Percentiles rank a stretch among this genome's conserved stretches.
Conservation (phyloP, 2,329 filamentous ascomycete species). For the Tricladium varicosporioides region DNA sequence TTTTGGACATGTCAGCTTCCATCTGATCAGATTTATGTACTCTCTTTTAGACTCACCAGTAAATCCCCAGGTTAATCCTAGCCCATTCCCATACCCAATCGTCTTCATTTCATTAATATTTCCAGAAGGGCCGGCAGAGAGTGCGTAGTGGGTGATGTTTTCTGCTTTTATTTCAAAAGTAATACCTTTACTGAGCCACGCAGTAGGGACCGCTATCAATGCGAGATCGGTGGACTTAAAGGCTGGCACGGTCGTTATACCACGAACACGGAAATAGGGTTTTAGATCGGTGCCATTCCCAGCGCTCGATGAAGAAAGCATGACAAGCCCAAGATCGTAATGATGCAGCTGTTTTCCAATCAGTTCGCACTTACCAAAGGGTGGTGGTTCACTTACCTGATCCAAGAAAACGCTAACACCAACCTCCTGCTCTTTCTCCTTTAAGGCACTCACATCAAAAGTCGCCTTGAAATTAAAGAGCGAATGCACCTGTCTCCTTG, state of each 20-base stretch:
- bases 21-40: not conserved
- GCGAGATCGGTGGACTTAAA: conserved; percentile 12
- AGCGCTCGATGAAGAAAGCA: not conserved
- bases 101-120: conserved; percentile 43
- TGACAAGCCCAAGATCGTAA: conserved; percentile 37
- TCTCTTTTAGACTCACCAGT: conserved; percentile 12
- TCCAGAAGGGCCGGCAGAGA: conserved; percentile 14
- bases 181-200: conserved; percentile 9
- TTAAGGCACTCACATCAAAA: conserved; percentile 39
- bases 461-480: conserved; percentile 48
- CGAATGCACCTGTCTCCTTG: conserved; percentile 52
- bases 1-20: conserved; percentile 13
- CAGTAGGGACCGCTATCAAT: conserved; percentile 8
- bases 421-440: conserved; percentile 44
- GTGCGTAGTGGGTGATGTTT: conserved; percentile 21
- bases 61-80: conserved; percentile 24
- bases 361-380: not conserved
- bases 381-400: conserved; percentile 9
- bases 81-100: conserved; percentile 40
- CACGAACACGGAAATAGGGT: conserved; percentile 14
- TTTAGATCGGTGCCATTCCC: conserved; percentile 3
- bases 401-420: conserved; percentile 52
- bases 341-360: conserved; percentile 39
- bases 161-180: conserved; percentile 15
- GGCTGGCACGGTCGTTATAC: conserved; percentile 14